Base-by-base conservation (phyloP, 2,329 filamentous ascomycete genomes). In the Talaromyces funiculosus region DNA sequence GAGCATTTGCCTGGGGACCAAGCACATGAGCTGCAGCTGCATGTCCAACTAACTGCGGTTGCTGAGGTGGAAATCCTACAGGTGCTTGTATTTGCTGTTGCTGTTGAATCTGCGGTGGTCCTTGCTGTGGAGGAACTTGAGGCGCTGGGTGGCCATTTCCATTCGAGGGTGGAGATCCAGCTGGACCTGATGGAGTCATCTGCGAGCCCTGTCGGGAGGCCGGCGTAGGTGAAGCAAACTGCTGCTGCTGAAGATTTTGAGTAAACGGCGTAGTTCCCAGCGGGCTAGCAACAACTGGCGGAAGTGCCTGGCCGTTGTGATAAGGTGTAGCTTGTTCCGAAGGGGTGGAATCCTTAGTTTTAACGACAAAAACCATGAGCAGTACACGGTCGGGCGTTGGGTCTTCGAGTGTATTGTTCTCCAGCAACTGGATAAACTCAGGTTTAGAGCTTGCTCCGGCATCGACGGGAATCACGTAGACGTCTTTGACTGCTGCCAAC, bases 401-500 rank as follows among this genome's bases (percentile, higher is more conserved):
- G 61, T 84, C 82, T 47, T 92, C 90, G 33, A 97, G 84, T 31
- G 85, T 84, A 72, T 92, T 92, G 67, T 93, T 89, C 64, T 90
- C 87, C n/a, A 97, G 82, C 69, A 96, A 89, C 63, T 91, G 84
- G 73, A 97, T 86, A 68, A 97, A 96, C 63, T 92, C 90, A 0
- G 94, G 93, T 45, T 93, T 84, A 53, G 78, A 77, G 35, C 76
- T 78, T 26, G 84, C 81, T 26, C 90, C 91, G 4, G 86, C 82
- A 33, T 91, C 85, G 4, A 97, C 85, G 0, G 94, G 93, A 9
- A 97, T 88, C 33, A 97, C 83, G 72, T 97, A 97, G 1, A 92
- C 90, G 71, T 97, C 93, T 62, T 92, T 88, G 53, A 97, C 89
- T 62, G 91, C 88, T 20, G 86, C 83, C 31, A 86, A 77, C 0